These are phyloP conservation scores for Saccharata proteae DNA, from an alignment of 2,329 filamentous ascomycete genomes.

Conservation along the genomic window DNA sequence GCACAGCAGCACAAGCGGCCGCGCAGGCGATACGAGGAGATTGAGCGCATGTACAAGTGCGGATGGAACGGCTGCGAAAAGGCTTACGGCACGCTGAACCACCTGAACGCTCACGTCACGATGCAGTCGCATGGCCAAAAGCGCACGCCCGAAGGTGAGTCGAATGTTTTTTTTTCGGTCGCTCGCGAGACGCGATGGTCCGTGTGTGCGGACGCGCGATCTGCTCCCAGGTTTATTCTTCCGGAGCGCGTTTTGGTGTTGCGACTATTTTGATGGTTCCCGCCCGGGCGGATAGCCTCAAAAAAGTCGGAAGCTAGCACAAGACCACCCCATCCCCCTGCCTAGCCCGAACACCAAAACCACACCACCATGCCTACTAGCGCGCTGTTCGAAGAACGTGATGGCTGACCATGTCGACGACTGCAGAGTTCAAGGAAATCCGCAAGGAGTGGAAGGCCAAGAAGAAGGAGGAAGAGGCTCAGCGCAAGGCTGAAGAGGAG, in stretches of 20 bases:
- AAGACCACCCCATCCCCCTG: conserved; percentile 24
- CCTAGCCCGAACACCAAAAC: conserved; percentile 18
- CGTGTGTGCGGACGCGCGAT: conserved; percentile 7
- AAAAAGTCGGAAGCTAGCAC: conserved; percentile 30
- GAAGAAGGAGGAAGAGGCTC: conserved; percentile 95
- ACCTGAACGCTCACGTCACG: conserved; percentile 94
- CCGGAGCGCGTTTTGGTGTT: conserved; percentile 16
- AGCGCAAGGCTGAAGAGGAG: conserved; percentile 83
- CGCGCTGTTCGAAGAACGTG: conserved; percentile 11
- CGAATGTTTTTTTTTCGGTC: conserved; percentile 12
- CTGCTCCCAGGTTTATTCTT: conserved; percentile 9
- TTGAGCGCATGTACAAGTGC: conserved; percentile 99
- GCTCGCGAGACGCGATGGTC: conserved; percentile 7
- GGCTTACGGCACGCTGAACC: conserved; percentile 93
- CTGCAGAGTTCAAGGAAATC: conserved; percentile 92
- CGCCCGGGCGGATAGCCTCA: conserved; percentile 35
- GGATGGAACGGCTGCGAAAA: conserved; percentile 98
- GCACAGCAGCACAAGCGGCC: conserved; percentile 96
- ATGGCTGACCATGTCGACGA: conserved; percentile 26
- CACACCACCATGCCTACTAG: conserved; percentile 1
- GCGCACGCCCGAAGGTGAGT: conserved; percentile 89
- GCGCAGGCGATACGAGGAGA: conserved; percentile 88
- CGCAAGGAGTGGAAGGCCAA: conserved; percentile 98
- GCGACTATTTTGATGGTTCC: conserved; percentile 39
- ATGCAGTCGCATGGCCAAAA: conserved; percentile 97